Evolutionary conservation across 2,329 filamentous ascomycete genomes (phyloP), one percentile per base, ranked within the genome.

Genomic region (Tolypocladium cylindrosporum): DNA sequence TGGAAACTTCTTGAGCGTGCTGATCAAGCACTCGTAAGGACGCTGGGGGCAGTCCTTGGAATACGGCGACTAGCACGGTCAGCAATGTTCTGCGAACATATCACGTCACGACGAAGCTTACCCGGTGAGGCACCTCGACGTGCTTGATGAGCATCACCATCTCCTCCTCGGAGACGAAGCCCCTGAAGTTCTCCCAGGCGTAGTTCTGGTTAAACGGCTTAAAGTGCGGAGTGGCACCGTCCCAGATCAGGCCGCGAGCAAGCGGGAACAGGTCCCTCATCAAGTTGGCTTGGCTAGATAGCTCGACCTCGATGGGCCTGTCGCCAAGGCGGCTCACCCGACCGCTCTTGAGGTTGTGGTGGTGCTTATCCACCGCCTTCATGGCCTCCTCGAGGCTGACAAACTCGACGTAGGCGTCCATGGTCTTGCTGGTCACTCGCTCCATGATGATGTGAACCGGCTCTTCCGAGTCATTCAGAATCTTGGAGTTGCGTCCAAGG

Each of bases 381-480:
- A 80, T 71, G 4, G 84, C 84, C 58, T 83, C 82, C 7, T 77
- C 68, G 5, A 79, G 70, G 34, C 70, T 77, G 27, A 75, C 65
- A 59, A 86, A 84, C 68, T 86, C 83, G 48, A 84, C 77, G 60
- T 79, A 86, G 4, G 78, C 80, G 60, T 86, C 83, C 68, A 83
- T 78, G 0, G 83, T 86, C 75, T 85, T 86, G 65, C 78, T 79
- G 3, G 81, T 82, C 27, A 79, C 75, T n/a, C 82, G 77, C 57
- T 86, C 83, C 82, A 86, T 85, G 63, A 85, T 82, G 61, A 86
- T 84, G 59, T 86, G 83, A 9, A 86, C 74, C 0, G 81, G 78
- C 63, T 84, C 82, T 7, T 81, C 74, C 2, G 65, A 67, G 59
- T 85, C 82, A 37, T 76, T 79, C 53, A 84, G 67, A 40, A 85